Base-by-base conservation (phyloP, 305 asterid species). In the Coffea humblotiana region DNA sequence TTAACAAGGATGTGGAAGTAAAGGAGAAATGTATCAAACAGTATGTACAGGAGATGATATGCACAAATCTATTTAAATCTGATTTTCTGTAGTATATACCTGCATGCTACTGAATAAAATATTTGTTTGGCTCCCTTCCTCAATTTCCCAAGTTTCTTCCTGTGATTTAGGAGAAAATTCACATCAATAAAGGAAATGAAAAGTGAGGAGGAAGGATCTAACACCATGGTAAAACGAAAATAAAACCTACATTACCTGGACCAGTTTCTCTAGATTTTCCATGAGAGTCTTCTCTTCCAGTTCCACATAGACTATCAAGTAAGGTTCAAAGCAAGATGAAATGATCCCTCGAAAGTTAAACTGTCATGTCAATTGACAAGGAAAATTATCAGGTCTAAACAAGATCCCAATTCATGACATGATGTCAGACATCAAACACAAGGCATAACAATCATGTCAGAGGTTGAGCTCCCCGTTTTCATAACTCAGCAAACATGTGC, bases 121-220 rank as follows among this genome's bases (percentile, higher is more conserved):
- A 85, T 96, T 85, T 73, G 94, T 96, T 84, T 96, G 97, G 85
- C 97, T 88, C 79, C 99, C 99, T 84, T 96, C 99, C 84, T 96
- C 99, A 72, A 92, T 87, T 70, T 92, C 96, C 99, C 99, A 96
- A 72, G 97, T 91, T 86, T 96, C 99, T 88, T 96, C 98, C 99
- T 96, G 94, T 27, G 74, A 82, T 60, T 79, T 63, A 79, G 84
- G 81, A 78, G 72, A 47, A 82, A 78, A 79, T 74, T 64, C 70
- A 80, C 73, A 77, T 83, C 66, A 78, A 83, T 64, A 58, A 64
- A 76, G 56, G 83, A 37, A 81, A 81, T 73, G 75, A 61, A 71
- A 35, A 43, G 48, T 43, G 79, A 43, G n/a, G 37, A 37, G 47
- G 61, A 58, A 58, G 10, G 75, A 79, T 73, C 49, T 29, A 51